Conservation (phyloP, 2,329 filamentous ascomycete genomes). For the Fusarium bulbicola region DNA sequence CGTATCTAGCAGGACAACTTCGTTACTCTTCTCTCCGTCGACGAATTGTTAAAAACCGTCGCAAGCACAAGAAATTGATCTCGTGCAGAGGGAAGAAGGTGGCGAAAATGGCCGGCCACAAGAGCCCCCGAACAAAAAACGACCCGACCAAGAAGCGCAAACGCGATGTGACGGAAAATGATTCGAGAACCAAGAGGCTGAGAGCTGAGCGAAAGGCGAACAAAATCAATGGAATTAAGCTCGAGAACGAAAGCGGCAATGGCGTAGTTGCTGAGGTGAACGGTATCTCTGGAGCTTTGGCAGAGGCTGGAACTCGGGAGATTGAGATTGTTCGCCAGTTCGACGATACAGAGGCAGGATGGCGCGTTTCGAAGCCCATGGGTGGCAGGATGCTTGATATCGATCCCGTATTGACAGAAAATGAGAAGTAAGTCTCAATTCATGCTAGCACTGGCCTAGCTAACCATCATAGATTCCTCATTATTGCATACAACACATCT, state of each 20-base stretch:
- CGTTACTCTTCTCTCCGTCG: slow-evolving; percentile 29
- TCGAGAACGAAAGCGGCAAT: slow-evolving; percentile 10
- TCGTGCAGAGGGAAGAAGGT: slow-evolving; percentile 12
- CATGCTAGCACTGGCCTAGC: not conserved
- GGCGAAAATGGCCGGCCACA: slow-evolving; percentile 49
- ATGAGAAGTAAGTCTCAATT: slow-evolving; percentile 64
- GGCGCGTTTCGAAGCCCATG: slow-evolving; percentile 71
- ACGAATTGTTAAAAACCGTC: slow-evolving; percentile 26
- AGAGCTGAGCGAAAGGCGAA: slow-evolving; percentile 46
- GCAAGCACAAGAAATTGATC: slow-evolving; percentile 26
- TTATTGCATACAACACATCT: slow-evolving; percentile 77
- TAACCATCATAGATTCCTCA: slow-evolving; percentile 66
- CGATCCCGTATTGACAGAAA: slow-evolving; percentile 68
- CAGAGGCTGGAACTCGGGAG: slow-evolving; percentile 30
- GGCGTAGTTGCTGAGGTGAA: slow-evolving; percentile 28
- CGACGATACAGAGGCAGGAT: slow-evolving; percentile 51
- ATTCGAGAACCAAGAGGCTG: slow-evolving; percentile 54
- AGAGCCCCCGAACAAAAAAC: slow-evolving; percentile 46
- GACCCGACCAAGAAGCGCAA: slow-evolving; percentile 58
- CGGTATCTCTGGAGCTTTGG: slow-evolving; percentile 23
- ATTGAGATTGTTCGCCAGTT: slow-evolving; percentile 42
- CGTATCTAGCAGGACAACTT: slow-evolving; percentile 13
- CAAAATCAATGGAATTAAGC: slow-evolving; percentile 41
- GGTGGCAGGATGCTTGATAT: slow-evolving; percentile 72
- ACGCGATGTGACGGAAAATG: slow-evolving; percentile 54